These are phyloP conservation scores for Polygonum aviculare DNA, from an alignment of 148 eudicot species.

Conservation along the genomic window DNA sequence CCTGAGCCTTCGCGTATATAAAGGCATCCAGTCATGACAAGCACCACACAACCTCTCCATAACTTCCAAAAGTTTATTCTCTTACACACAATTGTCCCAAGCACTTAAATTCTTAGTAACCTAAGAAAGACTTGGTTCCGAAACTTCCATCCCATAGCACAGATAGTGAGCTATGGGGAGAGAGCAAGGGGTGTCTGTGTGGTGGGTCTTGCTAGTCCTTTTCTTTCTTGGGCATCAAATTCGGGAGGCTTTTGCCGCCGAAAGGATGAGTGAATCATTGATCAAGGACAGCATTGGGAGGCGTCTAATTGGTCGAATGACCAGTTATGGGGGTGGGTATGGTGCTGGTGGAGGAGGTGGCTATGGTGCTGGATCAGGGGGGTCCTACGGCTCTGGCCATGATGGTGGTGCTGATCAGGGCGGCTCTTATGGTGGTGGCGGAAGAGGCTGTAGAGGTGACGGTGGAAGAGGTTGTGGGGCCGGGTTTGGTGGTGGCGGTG, in stretches of 20 bases:
- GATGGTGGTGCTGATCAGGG: not conserved
- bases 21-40: not conserved
- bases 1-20: not conserved
- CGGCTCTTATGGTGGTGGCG: not conserved
- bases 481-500: not conserved
- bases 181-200: not conserved
- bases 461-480: slow-evolving; percentile 2
- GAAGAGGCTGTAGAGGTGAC: not conserved
- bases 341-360: not conserved
- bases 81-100: not conserved
- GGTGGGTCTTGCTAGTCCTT: not conserved
- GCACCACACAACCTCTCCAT: not conserved
- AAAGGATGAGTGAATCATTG: not conserved
- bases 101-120: not conserved
- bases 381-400: not conserved
- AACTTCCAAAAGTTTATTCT: not conserved
- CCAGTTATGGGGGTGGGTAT: not conserved
- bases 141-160: not conserved
- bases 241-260: not conserved
- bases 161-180: not conserved
- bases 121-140: not conserved
- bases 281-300: not conserved
- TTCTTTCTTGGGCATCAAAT: not conserved
- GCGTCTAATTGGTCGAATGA: not conserved
- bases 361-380: not conserved